Evolutionary conservation across 306 rosid genomes (phyloP).

Genomic region (Acmispon strigosus): DNA sequence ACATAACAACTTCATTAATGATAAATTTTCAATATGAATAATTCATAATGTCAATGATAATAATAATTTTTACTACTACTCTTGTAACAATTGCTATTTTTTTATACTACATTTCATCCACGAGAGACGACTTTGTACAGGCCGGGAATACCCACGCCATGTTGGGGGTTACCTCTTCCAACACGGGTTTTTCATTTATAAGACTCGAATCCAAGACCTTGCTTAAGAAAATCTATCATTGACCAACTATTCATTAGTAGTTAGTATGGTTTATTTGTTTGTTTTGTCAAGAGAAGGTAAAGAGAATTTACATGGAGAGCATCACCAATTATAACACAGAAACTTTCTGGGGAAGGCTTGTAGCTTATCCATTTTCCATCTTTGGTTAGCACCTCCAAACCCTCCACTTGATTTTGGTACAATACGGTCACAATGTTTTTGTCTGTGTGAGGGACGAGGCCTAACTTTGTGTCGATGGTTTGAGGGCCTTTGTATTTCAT

Average conservation of each 20-base stretch:
- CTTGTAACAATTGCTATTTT: background rate
- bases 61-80: no score
- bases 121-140: no score
- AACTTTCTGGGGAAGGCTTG: conserved; percentile 46
- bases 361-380: conserved; percentile 60
- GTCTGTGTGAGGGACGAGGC: conserved; percentile 56
- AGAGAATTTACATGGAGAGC: conserved; percentile 42
- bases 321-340: conserved; percentile 59
- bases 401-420: conserved; percentile 58
- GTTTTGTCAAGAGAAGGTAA: background rate
- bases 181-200: no score
- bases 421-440: conserved; percentile 58
- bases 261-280: no score
- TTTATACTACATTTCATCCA: no score
- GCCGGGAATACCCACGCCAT: no score
- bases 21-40: background rate
- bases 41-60: background rate
- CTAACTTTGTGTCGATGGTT: conserved; percentile 41
- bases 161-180: no score
- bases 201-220: no score
- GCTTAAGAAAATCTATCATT: no score
- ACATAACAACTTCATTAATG: background rate
- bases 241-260: no score
- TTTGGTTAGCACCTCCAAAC: conserved; percentile 61
- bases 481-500: conserved; percentile 63